phyloP scores from a whole-genome alignment of 2,329 filamentous ascomycete species.

The Pseudocercospora cruenta region DNA sequence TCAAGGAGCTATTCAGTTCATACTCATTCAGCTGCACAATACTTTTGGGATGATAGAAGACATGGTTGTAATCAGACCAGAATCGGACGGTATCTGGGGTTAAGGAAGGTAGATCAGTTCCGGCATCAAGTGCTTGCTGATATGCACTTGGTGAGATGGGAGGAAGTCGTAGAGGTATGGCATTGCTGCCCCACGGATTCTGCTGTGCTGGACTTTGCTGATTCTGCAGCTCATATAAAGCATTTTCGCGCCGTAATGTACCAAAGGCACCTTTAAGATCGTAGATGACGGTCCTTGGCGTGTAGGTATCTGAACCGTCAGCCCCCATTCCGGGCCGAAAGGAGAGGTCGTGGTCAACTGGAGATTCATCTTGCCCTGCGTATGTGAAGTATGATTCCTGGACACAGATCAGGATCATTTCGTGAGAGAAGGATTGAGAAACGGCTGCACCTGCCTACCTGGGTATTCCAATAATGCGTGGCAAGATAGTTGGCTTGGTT shows the following conservation, averaged over 20 bases:
- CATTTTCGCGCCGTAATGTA: conserved; percentile 82
- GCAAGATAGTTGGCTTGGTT: conserved; percentile 90
- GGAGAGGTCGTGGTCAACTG: conserved; percentile 81
- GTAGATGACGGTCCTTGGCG: conserved; percentile 88
- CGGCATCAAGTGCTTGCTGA: conserved; percentile 76
- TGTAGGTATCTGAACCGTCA: conserved; percentile 88
- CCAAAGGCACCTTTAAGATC: conserved; percentile 95
- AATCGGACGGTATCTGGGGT: conserved; percentile 77
- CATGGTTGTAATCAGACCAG: conserved; percentile 93
- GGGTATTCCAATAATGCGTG: conserved; percentile 97
- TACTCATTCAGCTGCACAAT: conserved; percentile 86
- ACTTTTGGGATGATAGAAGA: conserved; percentile 90
- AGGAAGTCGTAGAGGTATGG: conserved; percentile 69
- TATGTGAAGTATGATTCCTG: conserved; percentile 99
- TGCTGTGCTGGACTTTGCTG: conserved; percentile 43
- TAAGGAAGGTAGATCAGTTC: conserved; percentile 65
- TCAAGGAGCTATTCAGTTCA: conserved; percentile 76
- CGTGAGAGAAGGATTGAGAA: neutral
- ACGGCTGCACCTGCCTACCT: conserved; percentile 56
- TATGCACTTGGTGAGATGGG: conserved; percentile 74
- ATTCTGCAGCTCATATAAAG: conserved; percentile 71
- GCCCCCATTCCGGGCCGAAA: conserved; percentile 82
- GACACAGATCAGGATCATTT: neutral
- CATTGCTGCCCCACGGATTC: conserved; percentile 62
- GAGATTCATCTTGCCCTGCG: conserved; percentile 65